Percentiles rank a stretch among this genome's conserved stretches.
phyloP scores from a whole-genome alignment of 306 rosid genomes.

The Acacia melanoxylon region DNA sequence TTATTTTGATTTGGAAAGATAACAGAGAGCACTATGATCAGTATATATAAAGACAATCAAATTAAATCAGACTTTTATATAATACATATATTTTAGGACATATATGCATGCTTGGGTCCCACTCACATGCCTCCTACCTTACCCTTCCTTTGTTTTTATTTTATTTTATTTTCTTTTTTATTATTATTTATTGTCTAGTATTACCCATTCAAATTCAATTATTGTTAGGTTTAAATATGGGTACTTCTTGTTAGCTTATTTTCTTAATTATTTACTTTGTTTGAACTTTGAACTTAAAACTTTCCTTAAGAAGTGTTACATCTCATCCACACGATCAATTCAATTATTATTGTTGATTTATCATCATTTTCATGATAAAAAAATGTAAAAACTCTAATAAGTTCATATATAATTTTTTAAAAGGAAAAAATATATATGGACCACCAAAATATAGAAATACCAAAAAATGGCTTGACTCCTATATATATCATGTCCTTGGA shows the following conservation, averaged over 20 bases:
- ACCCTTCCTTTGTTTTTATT: not conserved
- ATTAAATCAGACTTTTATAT: not conserved
- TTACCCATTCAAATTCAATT: not conserved
- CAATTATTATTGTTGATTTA: too few species aligned
- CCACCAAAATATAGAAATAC: too few species aligned
- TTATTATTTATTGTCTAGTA: not conserved
- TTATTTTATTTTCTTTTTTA: not conserved
- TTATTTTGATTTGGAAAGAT: not conserved
- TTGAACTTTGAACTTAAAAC: too few species aligned
- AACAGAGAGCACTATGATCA: not conserved
- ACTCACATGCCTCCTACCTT: not conserved
- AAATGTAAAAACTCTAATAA: too few species aligned
- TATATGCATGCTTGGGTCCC: not conserved
- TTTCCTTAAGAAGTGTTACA: too few species aligned
- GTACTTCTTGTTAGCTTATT: not conserved
- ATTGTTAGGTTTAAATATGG: not conserved
- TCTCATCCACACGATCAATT: too few species aligned
- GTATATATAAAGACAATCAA: not conserved
- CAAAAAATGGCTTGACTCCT: too few species aligned
- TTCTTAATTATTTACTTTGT: not conserved
- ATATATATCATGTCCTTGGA: too few species aligned
- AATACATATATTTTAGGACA: not conserved
- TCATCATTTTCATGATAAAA: too few species aligned
- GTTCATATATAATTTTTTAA: too few species aligned
- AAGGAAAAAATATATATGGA: too few species aligned